Evolutionary conservation across 768 basidiomycete genomes (phyloP), one percentile per base, ranked within the genome.

Genomic region (Pleurotus salmoneostramineus): DNA sequence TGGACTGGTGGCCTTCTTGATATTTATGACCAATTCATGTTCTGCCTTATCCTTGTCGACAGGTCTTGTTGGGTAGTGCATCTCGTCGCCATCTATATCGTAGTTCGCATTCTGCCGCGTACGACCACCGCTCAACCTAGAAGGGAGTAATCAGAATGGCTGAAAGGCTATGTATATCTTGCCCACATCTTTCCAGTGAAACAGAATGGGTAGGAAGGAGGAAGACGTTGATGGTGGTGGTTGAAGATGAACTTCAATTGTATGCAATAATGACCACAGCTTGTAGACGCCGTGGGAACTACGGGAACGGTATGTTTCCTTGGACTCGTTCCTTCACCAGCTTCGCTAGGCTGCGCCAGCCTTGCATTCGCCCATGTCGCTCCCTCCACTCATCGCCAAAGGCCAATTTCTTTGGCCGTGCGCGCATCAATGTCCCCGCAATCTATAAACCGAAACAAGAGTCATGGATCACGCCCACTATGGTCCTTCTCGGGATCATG

Each of bases 1-100:
- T 43, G 93, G 78, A 67, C 84, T 94, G 5, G 95, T 98, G 3
- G 97, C 97, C 71, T 99, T 99, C 83, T 99, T 99, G 72, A 99
- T 95, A 68, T 96, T 95, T 35, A 95, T 80, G 14, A 88, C 87
- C 14, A 99, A 84, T 71, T 98, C 97, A 56, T 88, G 83, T 70
- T 99, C 97, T 47, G 94, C 95, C 78, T 95, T 97, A 68, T 98
- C 97, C 78, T 93, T 98, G 77, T 98, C 96, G 27, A 99, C 97
- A 31, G 96, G 96, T 58, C 96, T 84, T 33, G 96, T 98, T 32
- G 96, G 96, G 72, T 93, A 94, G 71, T 97, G 94, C 59, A 92
- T 82, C 64, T 92, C 92, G 56, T 88, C 88, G 27, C 59, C 61
- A 62, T 91, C 90, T 58, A 88, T 76, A 64, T 91, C 89, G 68